Evolutionary conservation across 2,329 filamentous ascomycete genomes (phyloP), one percentile per base, ranked within the genome.

Genomic region (Trichoderma afroharzianum): DNA sequence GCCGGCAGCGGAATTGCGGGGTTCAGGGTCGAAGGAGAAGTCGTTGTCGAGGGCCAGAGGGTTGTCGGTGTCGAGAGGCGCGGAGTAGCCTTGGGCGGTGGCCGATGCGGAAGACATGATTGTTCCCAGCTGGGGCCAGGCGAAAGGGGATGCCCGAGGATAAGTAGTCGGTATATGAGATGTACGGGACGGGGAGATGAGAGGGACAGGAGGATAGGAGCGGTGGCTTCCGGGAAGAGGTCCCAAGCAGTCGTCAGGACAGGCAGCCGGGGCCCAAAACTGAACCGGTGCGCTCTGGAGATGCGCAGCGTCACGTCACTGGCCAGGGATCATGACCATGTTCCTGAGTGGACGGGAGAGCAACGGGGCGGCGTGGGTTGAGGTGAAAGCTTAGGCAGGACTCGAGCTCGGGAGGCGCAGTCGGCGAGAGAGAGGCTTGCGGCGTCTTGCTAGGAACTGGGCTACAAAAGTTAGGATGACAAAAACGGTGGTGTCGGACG

Each of bases 61-160:
- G 72, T 76, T 76, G 71, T 80, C 78, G 64, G 74, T 75, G 72
- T 79, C 76, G 63, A 77, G 75, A 75, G 82, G 79, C 75, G 81
- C 78, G 75, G 83, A 79, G 75, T 80, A 82, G 71, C 81, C 78
- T 73, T 81, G 81, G 73, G 81, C 80, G 74, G 82, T 77, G 72
- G 81, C 82, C 76, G 82, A 84, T 75, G 81, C 80, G 63, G 82
- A 84, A 80, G 83, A 80, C 84, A 86, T 85, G 77, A 75, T 77
- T 78, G 76, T 75, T 74, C 62, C 67, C 72, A 57, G 33, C 53
- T 59, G 58, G 55, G 36, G 50, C 32, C 58, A 68, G 47, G 39
- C 61, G 33, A 30, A 61, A 66, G 63, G 70, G 63, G 64, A 68
- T 58, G 61, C 55, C 71, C 28, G 21, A 80, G 75, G 76, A 72